These are phyloP conservation scores for Rhinocladiella mackenziei DNA, from an alignment of 2,329 filamentous ascomycete genomes.

Conservation along the genomic window DNA sequence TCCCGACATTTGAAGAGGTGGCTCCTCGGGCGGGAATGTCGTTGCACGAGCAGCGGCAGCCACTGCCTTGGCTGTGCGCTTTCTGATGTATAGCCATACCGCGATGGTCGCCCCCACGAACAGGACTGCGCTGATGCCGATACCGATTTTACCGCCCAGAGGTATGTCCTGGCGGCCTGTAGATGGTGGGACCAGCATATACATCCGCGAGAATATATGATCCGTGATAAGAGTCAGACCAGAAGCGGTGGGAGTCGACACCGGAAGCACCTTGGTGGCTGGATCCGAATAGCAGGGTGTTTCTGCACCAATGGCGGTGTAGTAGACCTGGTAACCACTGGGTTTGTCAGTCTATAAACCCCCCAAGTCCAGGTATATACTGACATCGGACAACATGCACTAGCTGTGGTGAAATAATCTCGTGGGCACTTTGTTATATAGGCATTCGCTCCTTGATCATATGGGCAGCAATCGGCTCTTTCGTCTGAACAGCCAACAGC, in stretches of 20 bases:
- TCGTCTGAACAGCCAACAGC: slow-evolving; percentile 27
- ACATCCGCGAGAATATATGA: slow-evolving; percentile 28
- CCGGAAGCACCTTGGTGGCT: slow-evolving; percentile 23
- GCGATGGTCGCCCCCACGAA: slow-evolving; percentile 8
- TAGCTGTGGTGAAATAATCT: slow-evolving; percentile 29
- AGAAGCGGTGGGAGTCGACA: slow-evolving; percentile 23
- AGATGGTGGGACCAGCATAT: slow-evolving; percentile 14
- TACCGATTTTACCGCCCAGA: slow-evolving; percentile 26
- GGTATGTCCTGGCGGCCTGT: slow-evolving; percentile 11
- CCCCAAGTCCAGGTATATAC: slow-evolving; percentile 1
- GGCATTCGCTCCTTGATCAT: slow-evolving; percentile 18
- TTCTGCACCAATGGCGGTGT: slow-evolving; percentile 24
- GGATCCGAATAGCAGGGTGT: slow-evolving; percentile 29
- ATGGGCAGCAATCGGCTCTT: slow-evolving; percentile 27
- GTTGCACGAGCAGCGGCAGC: slow-evolving; percentile 15
- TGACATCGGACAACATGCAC: slow-evolving; percentile 30
- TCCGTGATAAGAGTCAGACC: slow-evolving; percentile 29
- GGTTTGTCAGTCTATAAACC: slow-evolving; percentile 9
- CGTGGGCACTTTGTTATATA: slow-evolving; percentile 27
- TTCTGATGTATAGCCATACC: slow-evolving; percentile 15
- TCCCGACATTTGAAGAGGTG: slow-evolving; percentile 17
- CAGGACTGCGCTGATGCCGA: slow-evolving; percentile 20
- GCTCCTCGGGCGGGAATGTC: slow-evolving; percentile 28
- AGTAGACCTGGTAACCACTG: slow-evolving; percentile 30
- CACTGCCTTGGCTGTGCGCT: slow-evolving; percentile 15